phyloP scores from a whole-genome alignment of 1,284 basidiomycete genomes.

The Leccinum idahoense region DNA sequence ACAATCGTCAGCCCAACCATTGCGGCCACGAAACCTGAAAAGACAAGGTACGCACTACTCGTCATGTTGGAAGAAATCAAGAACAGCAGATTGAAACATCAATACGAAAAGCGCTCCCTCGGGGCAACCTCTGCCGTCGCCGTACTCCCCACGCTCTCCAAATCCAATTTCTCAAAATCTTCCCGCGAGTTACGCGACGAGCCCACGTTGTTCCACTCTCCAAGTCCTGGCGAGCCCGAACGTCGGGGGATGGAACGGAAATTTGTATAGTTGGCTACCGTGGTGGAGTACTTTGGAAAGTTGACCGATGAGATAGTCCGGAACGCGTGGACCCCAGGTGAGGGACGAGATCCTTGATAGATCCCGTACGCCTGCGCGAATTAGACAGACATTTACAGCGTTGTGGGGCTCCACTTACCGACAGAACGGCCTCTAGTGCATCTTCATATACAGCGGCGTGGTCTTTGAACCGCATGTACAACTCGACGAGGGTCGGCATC shows the following conservation, averaged over 20 bases:
- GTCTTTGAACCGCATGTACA: slow-evolving; percentile 63
- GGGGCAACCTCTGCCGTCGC: slow-evolving; percentile 52
- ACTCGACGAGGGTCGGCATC: slow-evolving; percentile 76
- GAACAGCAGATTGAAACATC: slow-evolving; percentile 90
- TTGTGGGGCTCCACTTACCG: slow-evolving; percentile 43
- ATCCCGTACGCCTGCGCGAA: slow-evolving; percentile 44
- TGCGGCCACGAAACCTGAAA: neutral
- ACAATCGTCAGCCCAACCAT: neutral
- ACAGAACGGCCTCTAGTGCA: slow-evolving; percentile 78
- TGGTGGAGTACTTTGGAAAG: slow-evolving; percentile 72
- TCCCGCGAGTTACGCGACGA: slow-evolving; percentile 15
- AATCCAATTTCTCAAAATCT: slow-evolving; percentile 37
- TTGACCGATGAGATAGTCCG: slow-evolving; percentile 66
- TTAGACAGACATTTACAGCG: neutral
- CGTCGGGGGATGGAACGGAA: slow-evolving; percentile 19
- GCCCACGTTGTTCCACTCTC: slow-evolving; percentile 5
- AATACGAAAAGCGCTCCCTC: slow-evolving; percentile 85
- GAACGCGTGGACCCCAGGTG: slow-evolving; percentile 19
- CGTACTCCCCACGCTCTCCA: slow-evolving; percentile 54
- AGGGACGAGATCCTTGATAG: no score
- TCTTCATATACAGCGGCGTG: slow-evolving; percentile 66
- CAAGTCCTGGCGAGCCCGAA: slow-evolving; percentile 13
- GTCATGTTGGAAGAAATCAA: slow-evolving; percentile 64
- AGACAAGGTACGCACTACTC: slow-evolving; percentile 40
- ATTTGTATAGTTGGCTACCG: slow-evolving; percentile 69